Conservation (phyloP, 495 filamentous ascomycete species). For the Hyaloscypha variabilis region DNA sequence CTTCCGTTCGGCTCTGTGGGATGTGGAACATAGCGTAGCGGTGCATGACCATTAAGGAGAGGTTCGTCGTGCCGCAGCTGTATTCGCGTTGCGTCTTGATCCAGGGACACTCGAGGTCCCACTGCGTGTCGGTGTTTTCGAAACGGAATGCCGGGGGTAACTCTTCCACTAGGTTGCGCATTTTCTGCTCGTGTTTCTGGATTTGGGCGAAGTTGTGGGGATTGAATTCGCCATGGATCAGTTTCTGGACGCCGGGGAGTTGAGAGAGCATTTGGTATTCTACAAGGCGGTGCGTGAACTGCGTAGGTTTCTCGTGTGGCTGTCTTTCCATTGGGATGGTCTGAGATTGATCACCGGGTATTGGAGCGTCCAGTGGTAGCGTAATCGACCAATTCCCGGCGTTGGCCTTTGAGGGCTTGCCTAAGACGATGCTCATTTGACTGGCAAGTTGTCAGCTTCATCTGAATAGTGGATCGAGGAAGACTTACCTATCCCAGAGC, state of each 20-base stretch:
- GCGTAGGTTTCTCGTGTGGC: neutral
- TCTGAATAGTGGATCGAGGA: neutral
- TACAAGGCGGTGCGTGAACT: neutral
- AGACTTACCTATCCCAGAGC: neutral
- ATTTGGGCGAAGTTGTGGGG: neutral
- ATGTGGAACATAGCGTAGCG: neutral
- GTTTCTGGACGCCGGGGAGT: neutral
- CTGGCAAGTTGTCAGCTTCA: neutral
- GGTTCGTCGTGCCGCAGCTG: neutral
- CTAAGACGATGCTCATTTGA: neutral
- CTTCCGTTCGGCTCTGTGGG: neutral
- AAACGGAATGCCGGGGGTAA: neutral
- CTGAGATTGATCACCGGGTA: neutral
- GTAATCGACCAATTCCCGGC: neutral
- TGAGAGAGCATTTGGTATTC: neutral
- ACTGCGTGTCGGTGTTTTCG: neutral
- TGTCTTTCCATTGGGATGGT: neutral
- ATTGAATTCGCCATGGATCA: neutral
- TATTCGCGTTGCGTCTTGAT: neutral
- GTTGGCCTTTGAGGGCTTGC: neutral
- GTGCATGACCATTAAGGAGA: neutral
- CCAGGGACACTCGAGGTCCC: neutral
- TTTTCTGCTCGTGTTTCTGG: neutral
- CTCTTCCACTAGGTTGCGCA: neutral
- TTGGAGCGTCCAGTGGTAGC: neutral